Base-by-base conservation (phyloP, 2,329 filamentous ascomycete species). In the Fusarium armeniacum region DNA sequence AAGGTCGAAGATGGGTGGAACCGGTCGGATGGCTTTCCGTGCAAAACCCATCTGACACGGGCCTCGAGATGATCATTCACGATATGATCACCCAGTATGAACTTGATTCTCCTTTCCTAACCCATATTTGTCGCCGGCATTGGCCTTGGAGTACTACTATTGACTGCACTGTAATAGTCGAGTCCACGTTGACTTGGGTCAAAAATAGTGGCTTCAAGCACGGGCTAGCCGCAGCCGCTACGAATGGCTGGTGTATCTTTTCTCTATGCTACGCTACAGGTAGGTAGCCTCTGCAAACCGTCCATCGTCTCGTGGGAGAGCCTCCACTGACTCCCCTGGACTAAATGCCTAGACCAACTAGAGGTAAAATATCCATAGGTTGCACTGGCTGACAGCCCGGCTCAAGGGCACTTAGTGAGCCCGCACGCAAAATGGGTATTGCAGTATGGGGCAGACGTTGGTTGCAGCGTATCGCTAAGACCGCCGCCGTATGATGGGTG, bases 151-250 rank as follows among this genome's bases (percentile, higher is more conserved):
- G 44, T 45, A 24, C 4, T 24, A 26, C 36, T 44, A 40, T 35
- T 35, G 36, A 40, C 36, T 20, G 22, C 16, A 24, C 40, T 24
- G 40, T 24, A 32, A 47, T 51, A 43, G 33, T 52, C 18, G 16
- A 24, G 32, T 64, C 15, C 26, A 43, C 41, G 44, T 54, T 56
- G 43, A 53, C 40, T 49, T 36, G 51, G 41, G 49, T 53, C 44
- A 24, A 60, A 35, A 66, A 56, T 58, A 44, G 70, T 72, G 53
- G 70, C 65, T 57, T 68, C 61, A 67, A 45, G 65, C 52, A 50
- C 55, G 56, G 61, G 41, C 55, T 71, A 73, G 69, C 51, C 30
- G 51, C 51, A 57, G 69, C 63, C 69, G 67, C 71, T 69, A 73
- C 60, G 26, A 38, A 67, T 47, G 67, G 41, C 46, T 43, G 52